A percentile compares a stretch with the other conserved stretches of the same genome.
phyloP scores from a whole-genome alignment of 768 basidiomycete genomes.

The Tephrocybe sp. region DNA sequence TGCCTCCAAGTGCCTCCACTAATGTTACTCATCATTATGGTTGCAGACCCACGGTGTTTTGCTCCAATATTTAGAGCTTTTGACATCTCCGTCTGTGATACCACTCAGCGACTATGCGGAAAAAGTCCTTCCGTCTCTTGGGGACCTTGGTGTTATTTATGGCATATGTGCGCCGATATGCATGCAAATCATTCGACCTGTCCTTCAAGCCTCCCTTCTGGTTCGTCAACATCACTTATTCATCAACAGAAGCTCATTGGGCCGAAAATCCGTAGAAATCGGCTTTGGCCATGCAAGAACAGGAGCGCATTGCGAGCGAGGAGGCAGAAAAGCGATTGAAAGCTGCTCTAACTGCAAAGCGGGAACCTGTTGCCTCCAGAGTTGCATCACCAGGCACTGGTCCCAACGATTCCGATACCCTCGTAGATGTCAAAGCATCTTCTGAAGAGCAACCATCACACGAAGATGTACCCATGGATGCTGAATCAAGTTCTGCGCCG shows the following conservation, averaged over 20 bases:
- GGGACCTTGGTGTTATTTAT: constrained; percentile 70
- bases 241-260: not conserved
- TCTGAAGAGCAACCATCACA: constrained; percentile 21
- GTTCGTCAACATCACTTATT: constrained; percentile 33
- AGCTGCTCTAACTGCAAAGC: constrained; percentile 74
- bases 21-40: constrained; percentile 10
- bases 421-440: constrained; percentile 23
- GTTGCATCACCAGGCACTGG: constrained; percentile 58
- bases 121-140: constrained; percentile 70
- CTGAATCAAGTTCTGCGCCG: constrained; percentile 33
- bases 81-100: constrained; percentile 71
- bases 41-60: constrained; percentile 86
- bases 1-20: constrained; percentile 11
- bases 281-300: constrained; percentile 64
- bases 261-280: constrained; percentile 38
- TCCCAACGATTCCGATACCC: constrained; percentile 22
- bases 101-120: constrained; percentile 69
- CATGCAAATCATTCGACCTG: constrained; percentile 92
- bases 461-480: constrained; percentile 54
- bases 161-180: constrained; percentile 84
- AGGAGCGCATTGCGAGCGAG: constrained; percentile 65
- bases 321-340: constrained; percentile 81
- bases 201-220: constrained; percentile 60
- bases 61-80: constrained; percentile 87
- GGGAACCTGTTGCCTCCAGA: constrained; percentile 64